Evolutionary conservation across 177 flowering plant genomes (phyloP), one percentile per base, ranked within the genome.

Genomic region (Vitis hybrid): DNA sequence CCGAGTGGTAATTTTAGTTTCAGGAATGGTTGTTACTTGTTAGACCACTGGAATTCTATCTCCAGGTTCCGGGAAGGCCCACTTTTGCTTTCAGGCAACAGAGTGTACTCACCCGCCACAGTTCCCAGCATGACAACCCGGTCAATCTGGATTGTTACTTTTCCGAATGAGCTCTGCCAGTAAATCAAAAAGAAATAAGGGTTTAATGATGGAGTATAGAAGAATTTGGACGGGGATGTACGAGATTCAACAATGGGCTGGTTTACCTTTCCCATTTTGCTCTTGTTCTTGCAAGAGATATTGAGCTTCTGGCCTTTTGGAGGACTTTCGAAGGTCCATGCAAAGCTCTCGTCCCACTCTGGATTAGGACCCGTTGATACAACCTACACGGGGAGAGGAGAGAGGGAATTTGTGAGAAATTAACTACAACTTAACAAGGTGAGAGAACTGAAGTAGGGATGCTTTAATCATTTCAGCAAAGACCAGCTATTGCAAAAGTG

Each of bases 251-350:
- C 2, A 65, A 46, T 58, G 7, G 15, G 56, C 3, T 70, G 19
- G 35, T 35, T 76, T 81, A 89, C 97, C 95, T 92, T 92, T 61
- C 97, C 97, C 76, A 95, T 86, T 80, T 93, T 95, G 89, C 99
- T 95, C 84, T 93, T 95, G 67, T 95, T 95, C 81, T 95, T 96
- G 92, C 99, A 96, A 56, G 99, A 93, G 56, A 96, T 96, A 62
- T 93, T 97, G 66, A 96, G 95, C 80, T 96, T 96, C 80, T 96
- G 99, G 75, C 99, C 98, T 74, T 93, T 93, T 2, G 99, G 99
- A 32, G 99, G 99, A 74, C 97, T 91, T 76, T 95, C 99, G 73
- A 95, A 95, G 71, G 94, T 78, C 99, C 99, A 93, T 14, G 91
- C 65, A 71, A 96, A 96, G 80, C 88, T 87, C 81, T 96, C 98